phyloP scores from a whole-genome alignment of 768 basidiomycete genomes.

The Tylopilus sp. region DNA sequence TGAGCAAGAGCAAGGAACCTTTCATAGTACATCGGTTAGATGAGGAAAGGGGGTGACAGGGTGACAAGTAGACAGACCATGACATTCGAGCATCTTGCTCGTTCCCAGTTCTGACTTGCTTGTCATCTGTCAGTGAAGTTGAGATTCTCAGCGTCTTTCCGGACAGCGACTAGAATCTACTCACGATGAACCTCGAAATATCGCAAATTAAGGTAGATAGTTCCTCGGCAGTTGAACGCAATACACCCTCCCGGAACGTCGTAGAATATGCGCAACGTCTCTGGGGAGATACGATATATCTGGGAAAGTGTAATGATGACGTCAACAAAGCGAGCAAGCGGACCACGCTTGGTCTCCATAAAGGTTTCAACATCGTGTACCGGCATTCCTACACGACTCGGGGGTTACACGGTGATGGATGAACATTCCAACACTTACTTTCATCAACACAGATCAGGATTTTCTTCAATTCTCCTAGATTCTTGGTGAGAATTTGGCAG shows the following conservation, averaged over 20 bases:
- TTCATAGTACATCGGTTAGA: neutral
- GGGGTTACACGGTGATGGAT: too few relatives aligned
- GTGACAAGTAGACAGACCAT: neutral
- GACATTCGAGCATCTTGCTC: neutral
- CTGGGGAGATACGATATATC: constrained; percentile 66
- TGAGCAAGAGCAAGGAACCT: constrained; percentile 87
- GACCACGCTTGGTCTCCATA: constrained; percentile 44
- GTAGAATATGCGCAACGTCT: constrained; percentile 78
- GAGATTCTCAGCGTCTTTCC: neutral
- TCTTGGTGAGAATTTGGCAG: neutral
- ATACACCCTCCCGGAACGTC: constrained; percentile 74
- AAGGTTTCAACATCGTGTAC: constrained; percentile 43
- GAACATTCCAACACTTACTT: too few relatives aligned
- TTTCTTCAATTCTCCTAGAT: constrained; percentile 23
- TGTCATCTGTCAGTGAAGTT: neutral
- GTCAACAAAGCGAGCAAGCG: constrained; percentile 65
- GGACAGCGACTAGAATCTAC: constrained; percentile 21
- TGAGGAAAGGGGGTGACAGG: too few relatives aligned
- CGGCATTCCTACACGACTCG: neutral
- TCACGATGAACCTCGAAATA: constrained; percentile 51
- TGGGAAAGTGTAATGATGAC: constrained; percentile 58
- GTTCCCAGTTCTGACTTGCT: neutral
- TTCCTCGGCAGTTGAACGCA: constrained; percentile 86
- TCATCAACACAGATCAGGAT: constrained; percentile 59
- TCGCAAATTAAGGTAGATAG: constrained; percentile 73